phyloP scores from a whole-genome alignment of 352 stramenopile genomes.

The Thraustochytrium sp. region DNA sequence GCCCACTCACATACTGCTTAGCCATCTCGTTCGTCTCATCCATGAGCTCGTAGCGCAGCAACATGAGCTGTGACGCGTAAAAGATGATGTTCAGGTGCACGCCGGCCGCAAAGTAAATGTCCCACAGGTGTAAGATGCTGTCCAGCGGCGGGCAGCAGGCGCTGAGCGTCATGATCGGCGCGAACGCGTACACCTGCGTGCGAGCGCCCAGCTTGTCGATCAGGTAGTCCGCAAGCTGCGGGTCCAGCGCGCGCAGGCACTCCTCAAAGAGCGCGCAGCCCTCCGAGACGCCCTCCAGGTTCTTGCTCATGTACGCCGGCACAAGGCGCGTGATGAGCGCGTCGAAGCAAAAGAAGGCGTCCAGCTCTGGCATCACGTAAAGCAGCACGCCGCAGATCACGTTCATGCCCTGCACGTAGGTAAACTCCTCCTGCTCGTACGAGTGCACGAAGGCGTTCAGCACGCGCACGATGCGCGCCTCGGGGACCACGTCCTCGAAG shows the following conservation, averaged over 20 bases:
- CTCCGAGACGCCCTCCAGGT: conserved; percentile 16
- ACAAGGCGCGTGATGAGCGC: conserved; percentile 74
- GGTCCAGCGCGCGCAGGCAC: conserved; percentile 57
- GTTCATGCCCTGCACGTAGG: conserved; percentile 87
- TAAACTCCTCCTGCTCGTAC: conserved; percentile 38
- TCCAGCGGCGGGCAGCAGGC: conserved; percentile 76
- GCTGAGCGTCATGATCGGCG: conserved; percentile 77
- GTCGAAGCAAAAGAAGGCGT: conserved; percentile 81
- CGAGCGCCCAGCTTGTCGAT: conserved; percentile 71
- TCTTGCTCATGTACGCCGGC: conserved; percentile 63
- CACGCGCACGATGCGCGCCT: conserved; percentile 77
- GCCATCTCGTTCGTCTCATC: not conserved
- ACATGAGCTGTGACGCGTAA: conserved; percentile 73
- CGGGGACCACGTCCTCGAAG: conserved; percentile 75
- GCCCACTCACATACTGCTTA: conserved; percentile 19
- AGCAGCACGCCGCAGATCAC: conserved; percentile 75
- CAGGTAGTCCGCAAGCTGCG: conserved; percentile 63
- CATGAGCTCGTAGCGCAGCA: conserved; percentile 69
- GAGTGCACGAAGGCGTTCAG: conserved; percentile 78
- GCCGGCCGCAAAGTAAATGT: conserved; percentile 79
- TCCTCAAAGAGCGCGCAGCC: conserved; percentile 45
- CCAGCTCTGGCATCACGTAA: conserved; percentile 81
- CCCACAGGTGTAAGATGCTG: conserved; percentile 78
- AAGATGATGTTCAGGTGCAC: conserved; percentile 82
- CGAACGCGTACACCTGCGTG: conserved; percentile 72